Conservation (phyloP, 345 rosid genomes). For the Murraya koenigii region DNA sequence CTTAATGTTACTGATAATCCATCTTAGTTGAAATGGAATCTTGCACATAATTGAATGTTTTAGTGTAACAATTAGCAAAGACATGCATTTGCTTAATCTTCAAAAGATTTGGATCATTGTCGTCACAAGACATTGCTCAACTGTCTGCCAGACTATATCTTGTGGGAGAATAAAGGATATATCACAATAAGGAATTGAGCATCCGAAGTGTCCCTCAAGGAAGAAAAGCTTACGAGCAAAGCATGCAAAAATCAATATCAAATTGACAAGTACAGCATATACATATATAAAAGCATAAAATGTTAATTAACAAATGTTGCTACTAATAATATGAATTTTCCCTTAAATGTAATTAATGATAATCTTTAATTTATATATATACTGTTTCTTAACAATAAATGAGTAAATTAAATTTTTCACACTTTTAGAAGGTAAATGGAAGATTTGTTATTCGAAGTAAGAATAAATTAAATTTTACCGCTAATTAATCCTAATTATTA, state of each 20-base stretch:
- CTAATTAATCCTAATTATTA: neutral
- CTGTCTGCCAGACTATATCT: neutral
- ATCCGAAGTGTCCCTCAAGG: neutral
- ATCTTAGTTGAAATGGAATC: neutral
- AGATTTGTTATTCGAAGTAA: too few species aligned
- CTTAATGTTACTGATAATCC: neutral
- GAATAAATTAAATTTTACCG: too few species aligned
- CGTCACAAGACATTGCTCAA: neutral
- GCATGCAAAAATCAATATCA: neutral
- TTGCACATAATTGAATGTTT: neutral
- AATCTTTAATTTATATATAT: neutral
- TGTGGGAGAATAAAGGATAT: neutral
- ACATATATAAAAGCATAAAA: neutral
- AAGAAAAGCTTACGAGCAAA: neutral
- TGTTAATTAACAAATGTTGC: neutral
- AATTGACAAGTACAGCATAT: neutral
- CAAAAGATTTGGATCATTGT: neutral
- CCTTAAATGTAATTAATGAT: too few species aligned
- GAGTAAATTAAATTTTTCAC: too few species aligned
- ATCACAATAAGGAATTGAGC: neutral
- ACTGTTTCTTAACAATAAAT: too few species aligned
- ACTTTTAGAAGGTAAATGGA: neutral
- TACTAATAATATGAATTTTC: neutral
- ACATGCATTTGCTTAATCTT: neutral
- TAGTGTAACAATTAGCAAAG: neutral